These are phyloP conservation scores for Papiliotrema fonsecae DNA, from an alignment of 1,284 basidiomycete species.

Conservation along the genomic window DNA sequence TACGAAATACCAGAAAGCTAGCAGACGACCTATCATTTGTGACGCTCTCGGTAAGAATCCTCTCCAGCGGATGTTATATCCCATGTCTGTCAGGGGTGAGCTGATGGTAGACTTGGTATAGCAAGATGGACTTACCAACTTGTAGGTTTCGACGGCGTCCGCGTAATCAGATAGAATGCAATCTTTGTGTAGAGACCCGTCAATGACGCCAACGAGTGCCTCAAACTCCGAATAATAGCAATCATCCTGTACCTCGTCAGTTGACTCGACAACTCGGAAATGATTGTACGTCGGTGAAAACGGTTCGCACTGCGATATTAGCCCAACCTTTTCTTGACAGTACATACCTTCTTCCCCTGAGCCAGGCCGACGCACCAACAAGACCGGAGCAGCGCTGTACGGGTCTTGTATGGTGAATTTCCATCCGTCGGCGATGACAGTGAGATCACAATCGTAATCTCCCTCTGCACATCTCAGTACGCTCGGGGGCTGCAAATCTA, in stretches of 20 bases:
- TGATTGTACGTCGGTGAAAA: slow-evolving; percentile 17
- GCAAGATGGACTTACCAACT: slow-evolving; percentile 17
- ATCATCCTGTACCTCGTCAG: slow-evolving; percentile 15
- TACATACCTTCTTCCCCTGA: slow-evolving; percentile 14
- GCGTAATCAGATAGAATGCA: slow-evolving; percentile 21
- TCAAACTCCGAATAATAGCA: slow-evolving; percentile 19
- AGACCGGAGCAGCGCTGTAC: slow-evolving; percentile 19
- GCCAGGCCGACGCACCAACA: slow-evolving; percentile 22
- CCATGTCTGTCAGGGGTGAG: background rate
- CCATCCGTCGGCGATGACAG: slow-evolving; percentile 29
- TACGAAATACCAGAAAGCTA: too few relatives aligned
- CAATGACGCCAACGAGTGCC: slow-evolving; percentile 21
- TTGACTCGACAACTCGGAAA: background rate
- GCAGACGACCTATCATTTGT: too few relatives aligned
- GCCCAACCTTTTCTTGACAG: too few relatives aligned
- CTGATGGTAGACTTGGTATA: too few relatives aligned
- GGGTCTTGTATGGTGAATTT: slow-evolving; percentile 23
- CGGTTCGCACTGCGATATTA: slow-evolving; percentile 10
- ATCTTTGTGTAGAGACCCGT: slow-evolving; percentile 13
- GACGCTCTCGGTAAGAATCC: too few relatives aligned
- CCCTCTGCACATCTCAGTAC: slow-evolving; percentile 15
- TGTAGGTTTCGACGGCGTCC: slow-evolving; percentile 23
- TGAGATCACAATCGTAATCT: slow-evolving; percentile 22
- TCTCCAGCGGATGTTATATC: background rate
- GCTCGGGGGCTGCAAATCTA: too few relatives aligned